Conservation (phyloP, 2,329 filamentous ascomycete genomes). For the Fusarium annulatum region DNA sequence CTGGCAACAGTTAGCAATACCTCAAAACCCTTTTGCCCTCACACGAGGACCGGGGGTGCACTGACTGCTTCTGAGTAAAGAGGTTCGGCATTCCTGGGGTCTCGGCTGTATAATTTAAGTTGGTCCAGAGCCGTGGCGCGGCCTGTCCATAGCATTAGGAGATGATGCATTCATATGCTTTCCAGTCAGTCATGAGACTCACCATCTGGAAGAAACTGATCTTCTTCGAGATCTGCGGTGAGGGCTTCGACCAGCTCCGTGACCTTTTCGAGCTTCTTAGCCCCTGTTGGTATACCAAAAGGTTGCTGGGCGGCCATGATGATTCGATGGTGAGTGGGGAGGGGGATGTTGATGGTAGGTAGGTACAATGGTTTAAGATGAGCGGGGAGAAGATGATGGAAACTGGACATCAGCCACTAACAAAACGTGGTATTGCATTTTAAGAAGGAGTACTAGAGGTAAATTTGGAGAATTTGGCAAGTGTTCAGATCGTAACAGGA, state of each 20-base stretch:
- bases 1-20: conserved; percentile 56
- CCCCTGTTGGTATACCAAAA: conserved; percentile 53
- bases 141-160: conserved; percentile 59
- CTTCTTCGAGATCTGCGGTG: conserved; percentile 69
- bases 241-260: conserved; percentile 72
- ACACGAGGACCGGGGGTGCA: not conserved
- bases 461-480: not conserved
- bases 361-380: conserved; percentile 4
- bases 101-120: conserved; percentile 75
- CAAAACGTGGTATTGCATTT: conserved; percentile 12
- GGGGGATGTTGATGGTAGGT: conserved; percentile 8
- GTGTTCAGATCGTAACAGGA: not conserved
- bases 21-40: not conserved
- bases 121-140: conserved; percentile 71
- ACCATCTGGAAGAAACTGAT: conserved; percentile 70
- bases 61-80: conserved; percentile 84
- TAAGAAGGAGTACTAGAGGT: conserved; percentile 1
- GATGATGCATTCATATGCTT: not conserved
- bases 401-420: conserved; percentile 29
- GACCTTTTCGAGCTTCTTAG: conserved; percentile 73
- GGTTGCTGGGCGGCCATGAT: conserved; percentile 37
- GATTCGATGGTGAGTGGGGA: not conserved
- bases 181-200: not conserved
- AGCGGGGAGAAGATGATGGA: conserved; percentile 24
- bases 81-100: conserved; percentile 76